Evolutionary conservation across 176 grass and related monocot species (phyloP).

Genomic region (Aegilops sharonensis): DNA sequence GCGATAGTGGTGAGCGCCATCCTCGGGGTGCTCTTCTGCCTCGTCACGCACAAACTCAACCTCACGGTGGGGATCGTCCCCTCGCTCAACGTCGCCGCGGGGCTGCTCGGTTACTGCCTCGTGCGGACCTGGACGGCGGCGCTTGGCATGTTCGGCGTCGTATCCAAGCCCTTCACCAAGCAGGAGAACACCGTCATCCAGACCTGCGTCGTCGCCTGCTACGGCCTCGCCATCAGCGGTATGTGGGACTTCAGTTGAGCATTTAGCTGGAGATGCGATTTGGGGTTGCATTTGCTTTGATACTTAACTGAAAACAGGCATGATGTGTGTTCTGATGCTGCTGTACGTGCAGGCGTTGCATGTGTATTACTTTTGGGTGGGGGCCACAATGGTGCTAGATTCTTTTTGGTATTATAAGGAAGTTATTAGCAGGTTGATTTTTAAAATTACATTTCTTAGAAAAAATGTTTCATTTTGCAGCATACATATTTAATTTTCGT

Average conservation of each 20-base stretch:
- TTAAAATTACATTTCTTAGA: background rate
- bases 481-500: background rate
- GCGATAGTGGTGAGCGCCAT: slow-evolving; percentile 50
- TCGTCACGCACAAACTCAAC: slow-evolving; percentile 76
- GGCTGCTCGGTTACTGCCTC: slow-evolving; percentile 63
- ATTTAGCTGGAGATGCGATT: background rate
- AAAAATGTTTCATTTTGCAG: background rate
- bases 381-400: no score
- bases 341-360: no score
- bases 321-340: no score
- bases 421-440: background rate
- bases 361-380: no score
- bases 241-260: background rate
- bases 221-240: slow-evolving; percentile 71
- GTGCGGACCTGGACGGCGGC: slow-evolving; percentile 52
- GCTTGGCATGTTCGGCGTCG: slow-evolving; percentile 29
- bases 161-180: slow-evolving; percentile 62
- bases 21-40: slow-evolving; percentile 61
- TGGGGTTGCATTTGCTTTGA: no score
- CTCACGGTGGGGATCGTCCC: slow-evolving; percentile 69
- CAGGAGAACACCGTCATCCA: slow-evolving; percentile 90
- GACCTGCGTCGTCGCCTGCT: slow-evolving; percentile 87
- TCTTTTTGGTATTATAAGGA: no score
- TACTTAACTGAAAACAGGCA: no score
- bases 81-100: slow-evolving; percentile 64